phyloP scores from a whole-genome alignment of 495 filamentous ascomycete genomes.

The Halenospora varia region DNA sequence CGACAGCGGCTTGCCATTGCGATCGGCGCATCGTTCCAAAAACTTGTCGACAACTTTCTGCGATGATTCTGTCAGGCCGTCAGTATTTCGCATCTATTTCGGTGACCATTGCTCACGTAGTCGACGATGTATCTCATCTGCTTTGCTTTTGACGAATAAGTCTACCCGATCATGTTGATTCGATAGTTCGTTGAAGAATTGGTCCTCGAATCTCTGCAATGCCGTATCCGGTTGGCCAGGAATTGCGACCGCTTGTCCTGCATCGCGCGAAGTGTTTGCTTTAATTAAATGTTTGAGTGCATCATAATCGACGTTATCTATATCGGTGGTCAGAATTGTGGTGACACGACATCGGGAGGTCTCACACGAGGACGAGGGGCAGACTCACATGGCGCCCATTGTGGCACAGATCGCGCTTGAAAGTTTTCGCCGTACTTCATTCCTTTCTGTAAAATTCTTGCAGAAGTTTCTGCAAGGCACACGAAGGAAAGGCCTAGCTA shows the following conservation, averaged over 20 bases:
- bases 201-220: constrained; percentile 54
- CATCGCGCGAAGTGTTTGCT: constrained; percentile 55
- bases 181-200: constrained; percentile 55
- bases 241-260: constrained; percentile 60
- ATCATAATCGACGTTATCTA: constrained; percentile 75
- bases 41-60: constrained; percentile 14
- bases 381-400: constrained; percentile 41
- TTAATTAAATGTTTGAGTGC: constrained; percentile 73
- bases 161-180: constrained; percentile 64
- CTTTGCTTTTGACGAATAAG: constrained; percentile 68
- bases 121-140: constrained; percentile 60
- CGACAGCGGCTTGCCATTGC: constrained; percentile 17
- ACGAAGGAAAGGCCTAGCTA: too few species aligned
- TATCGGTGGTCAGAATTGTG: neutral
- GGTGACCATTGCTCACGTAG: constrained; percentile 52
- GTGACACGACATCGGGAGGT: too few species aligned
- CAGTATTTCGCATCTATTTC: too few species aligned
- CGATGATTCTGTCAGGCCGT: constrained; percentile 13
- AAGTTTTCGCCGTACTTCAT: constrained; percentile 59
- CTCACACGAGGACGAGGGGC: neutral
- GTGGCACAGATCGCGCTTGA: constrained; percentile 48
- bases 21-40: constrained; percentile 13
- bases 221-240: constrained; percentile 53
- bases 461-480: neutral
- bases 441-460: constrained; percentile 5